Base-by-base conservation (phyloP, 768 basidiomycete genomes). In the Serpula lacrymans region DNA sequence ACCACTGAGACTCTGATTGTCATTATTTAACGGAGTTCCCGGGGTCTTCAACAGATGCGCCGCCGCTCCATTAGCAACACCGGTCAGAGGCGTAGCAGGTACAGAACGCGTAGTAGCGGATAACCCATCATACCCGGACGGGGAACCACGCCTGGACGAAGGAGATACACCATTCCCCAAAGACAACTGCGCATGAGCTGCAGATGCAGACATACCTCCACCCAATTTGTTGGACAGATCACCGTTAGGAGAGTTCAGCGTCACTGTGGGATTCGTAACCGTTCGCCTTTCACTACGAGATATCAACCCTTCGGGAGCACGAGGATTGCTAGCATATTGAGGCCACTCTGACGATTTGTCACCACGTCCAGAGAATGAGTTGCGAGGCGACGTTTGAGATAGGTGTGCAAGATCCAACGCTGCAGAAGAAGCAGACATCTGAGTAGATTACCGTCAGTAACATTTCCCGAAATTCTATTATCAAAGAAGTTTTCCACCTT, bases 261-360 rank as follows among this genome's bases (percentile, higher is more conserved):
- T 79, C 50, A 88, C 60, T 35, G 77, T 79, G 7, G 87, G 85
- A 54, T 84, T 88, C 4, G 86, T 88, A 28, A 84, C 83, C 21
- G 69, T 78, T 25, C 87, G 82, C 46, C 87, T 75, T 41, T 87
- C 84, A 22, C 66, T 52, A 40, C 83, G 75, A 29, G 72, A 67
- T 30, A 64, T 55, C 23, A 78, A 50, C 10, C 71, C 69, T 26
- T 89, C 88, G 24, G 80, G 78, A 21, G 70, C 75, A 52, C 84
- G 80, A 31, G 72, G 58, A 34, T 73, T 72, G 20, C 76, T 77
- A 33, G 78, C 70, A 64, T 92, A 96, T 60, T 92, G 90, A 23
- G 93, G 89, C 94, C 94, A 97, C 59, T 96, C 93, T 1, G 91
- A 91, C 7, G 88, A 73, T 59, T 82, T 85, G 56, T 84, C 83